phyloP scores from a whole-genome alignment of 2,329 filamentous ascomycete species.

The Aspergillus sp. region DNA sequence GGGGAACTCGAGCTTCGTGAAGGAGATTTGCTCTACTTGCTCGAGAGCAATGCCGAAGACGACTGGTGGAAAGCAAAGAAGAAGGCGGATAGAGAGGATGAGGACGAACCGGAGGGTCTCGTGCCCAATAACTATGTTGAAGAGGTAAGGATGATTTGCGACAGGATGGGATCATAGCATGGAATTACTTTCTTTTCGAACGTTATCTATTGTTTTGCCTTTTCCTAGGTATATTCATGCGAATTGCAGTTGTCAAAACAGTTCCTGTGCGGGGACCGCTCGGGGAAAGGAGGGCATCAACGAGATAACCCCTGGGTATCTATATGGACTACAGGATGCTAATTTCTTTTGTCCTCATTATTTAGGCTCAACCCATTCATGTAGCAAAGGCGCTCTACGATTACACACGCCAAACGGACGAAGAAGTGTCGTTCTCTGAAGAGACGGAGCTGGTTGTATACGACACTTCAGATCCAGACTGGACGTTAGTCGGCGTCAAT shows the following conservation, averaged over 20 bases:
- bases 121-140: constrained; percentile 94
- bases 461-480: constrained; percentile 87
- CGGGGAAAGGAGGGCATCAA: neutral
- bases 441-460: constrained; percentile 77
- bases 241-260: neutral
- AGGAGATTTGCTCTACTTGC: constrained; percentile 79
- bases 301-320: neutral
- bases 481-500: constrained; percentile 83
- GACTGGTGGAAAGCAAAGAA: constrained; percentile 98
- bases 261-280: neutral
- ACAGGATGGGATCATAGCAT: neutral
- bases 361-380: constrained; percentile 57
- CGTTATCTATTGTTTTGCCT: neutral
- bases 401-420: constrained; percentile 93
- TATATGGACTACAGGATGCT: neutral
- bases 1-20: constrained; percentile 79
- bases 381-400: constrained; percentile 93
- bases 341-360: neutral
- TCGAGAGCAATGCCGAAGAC: constrained; percentile 72
- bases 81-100: constrained; percentile 72
- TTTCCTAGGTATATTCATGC: neutral
- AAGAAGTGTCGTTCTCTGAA: constrained; percentile 93
- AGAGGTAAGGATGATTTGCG: constrained; percentile 56
- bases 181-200: neutral
- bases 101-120: constrained; percentile 83